phyloP scores from a whole-genome alignment of 2,329 filamentous ascomycete genomes.

The Apiospora phragmitis region DNA sequence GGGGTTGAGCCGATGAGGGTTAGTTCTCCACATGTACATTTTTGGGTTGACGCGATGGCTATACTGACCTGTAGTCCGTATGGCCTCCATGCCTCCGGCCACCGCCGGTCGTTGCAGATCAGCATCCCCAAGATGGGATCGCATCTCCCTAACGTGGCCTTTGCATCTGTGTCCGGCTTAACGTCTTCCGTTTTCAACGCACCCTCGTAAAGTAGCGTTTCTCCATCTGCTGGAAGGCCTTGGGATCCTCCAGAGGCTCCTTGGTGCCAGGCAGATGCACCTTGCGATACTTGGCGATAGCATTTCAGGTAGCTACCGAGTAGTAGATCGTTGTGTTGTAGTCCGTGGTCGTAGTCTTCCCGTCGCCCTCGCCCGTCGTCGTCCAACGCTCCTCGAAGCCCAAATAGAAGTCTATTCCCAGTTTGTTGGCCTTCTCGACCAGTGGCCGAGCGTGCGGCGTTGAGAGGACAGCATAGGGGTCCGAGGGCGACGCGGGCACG shows the following conservation, averaged over 20 bases:
- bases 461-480: constrained; percentile 34
- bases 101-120: constrained; percentile 56
- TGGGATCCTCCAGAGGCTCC: constrained; percentile 49
- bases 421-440: constrained; percentile 47
- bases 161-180: constrained; percentile 14
- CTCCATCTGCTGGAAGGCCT: constrained; percentile 54
- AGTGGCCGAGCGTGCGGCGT: constrained; percentile 47
- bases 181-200: constrained; percentile 34
- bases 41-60: constrained; percentile 15
- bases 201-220: constrained; percentile 51
- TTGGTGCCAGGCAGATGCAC: constrained; percentile 54
- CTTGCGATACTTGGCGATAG: constrained; percentile 55
- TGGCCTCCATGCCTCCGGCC: constrained; percentile 53
- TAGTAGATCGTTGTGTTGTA: constrained; percentile 56
- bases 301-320: constrained; percentile 39
- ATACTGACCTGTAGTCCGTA: constrained; percentile 51
- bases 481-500: constrained; percentile 44
- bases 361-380: constrained; percentile 32
- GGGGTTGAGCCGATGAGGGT: not conserved
- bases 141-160: constrained; percentile 33
- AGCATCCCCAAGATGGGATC: constrained; percentile 56
- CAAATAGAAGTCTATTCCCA: constrained; percentile 51
- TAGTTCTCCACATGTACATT: not conserved
- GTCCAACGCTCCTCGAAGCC: constrained; percentile 52
- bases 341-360: constrained; percentile 28